A percentile compares a stretch with the other conserved stretches of the same genome.
These are phyloP conservation scores for Gentiana straminea DNA, from an alignment of 257 asterid species.

Conservation along the genomic window DNA sequence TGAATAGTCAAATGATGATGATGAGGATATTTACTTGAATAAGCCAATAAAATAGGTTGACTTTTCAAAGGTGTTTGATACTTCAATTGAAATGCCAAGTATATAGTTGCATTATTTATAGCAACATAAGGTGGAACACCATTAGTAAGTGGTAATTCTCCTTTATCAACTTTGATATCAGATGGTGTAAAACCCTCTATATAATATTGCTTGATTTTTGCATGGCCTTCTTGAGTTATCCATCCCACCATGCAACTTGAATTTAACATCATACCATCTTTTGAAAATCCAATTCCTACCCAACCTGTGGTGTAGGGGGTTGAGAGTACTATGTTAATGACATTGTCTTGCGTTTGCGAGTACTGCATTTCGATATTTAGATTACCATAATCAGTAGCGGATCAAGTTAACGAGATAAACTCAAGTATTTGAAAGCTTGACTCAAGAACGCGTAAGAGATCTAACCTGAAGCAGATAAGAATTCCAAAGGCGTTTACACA, in stretches of 20 bases:
- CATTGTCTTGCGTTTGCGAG: constrained; percentile 50
- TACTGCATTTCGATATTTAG: constrained; percentile 32
- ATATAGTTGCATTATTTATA: constrained; percentile 45
- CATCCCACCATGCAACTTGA: constrained; percentile 92
- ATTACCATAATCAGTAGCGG: not conserved
- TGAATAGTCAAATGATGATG: constrained; percentile 70
- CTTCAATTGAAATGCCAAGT: constrained; percentile 75
- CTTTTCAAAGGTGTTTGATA: constrained; percentile 38
- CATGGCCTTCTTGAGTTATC: constrained; percentile 57
- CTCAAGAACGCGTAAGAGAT: not conserved
- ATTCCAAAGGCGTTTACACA: constrained; percentile 83
- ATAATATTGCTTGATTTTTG: constrained; percentile 60
- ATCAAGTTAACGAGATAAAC: not conserved
- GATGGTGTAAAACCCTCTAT: constrained; percentile 59
- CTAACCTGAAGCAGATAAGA: constrained; percentile 66
- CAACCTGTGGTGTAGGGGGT: constrained; percentile 72
- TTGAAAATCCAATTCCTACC: constrained; percentile 94
- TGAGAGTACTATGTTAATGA: constrained; percentile 63
- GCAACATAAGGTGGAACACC: constrained; percentile 64
- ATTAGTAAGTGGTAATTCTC: constrained; percentile 58
- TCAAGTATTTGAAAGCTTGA: no score
- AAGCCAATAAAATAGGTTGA: constrained; percentile 71
- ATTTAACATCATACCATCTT: constrained; percentile 71
- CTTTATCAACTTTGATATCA: constrained; percentile 52
- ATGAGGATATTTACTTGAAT: constrained; percentile 59